Evolutionary conservation across 306 rosid genomes (phyloP), one percentile per base, ranked within the genome.

Genomic region (Cicer judaicum): DNA sequence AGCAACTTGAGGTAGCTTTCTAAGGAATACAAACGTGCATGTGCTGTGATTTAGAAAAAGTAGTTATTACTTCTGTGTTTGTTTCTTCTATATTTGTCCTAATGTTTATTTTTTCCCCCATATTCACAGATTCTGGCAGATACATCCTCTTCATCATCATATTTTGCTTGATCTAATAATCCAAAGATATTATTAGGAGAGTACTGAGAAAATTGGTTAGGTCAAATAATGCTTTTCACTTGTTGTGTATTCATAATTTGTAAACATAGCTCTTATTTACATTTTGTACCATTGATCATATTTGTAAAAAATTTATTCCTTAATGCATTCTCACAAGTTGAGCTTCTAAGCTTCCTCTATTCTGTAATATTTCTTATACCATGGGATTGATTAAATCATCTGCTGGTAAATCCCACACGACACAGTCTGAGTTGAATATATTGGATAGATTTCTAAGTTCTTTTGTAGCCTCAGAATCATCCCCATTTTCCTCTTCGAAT

Each of bases 91-190:
- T 70, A 4, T 41, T 55, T 75, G 29, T 34, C 36, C 77, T 81
- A 50, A 56, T 53, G 34, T 42, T 56, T 44, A 38, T 75, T 50
- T 13, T 46, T 56, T 15, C 19, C 19, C 44, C 21, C 39, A 10
- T 62, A 44, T 76, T 69, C 60, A 78, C 99, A 94, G 99, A 89
- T 94, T 82, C 89, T 94, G 84, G 99, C 96, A 7, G 99, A 94
- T 81, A 94, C 97, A 38, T 88, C 98, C 11, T 91, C 98, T 6
- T 94, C 98, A 16, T 91, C 98, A 18, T 94, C 96, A 7, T 94
- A 94, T 84, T 94, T 94, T 67, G 98, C 98, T 54, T 94, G 92
- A 94, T 76, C 70, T 54, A 63, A 64, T 83, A 76, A 66, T 84
- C 70, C 57, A 43, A 73, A 87, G 82, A 80, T 67, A 70, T 76